These are phyloP conservation scores for Komagataella populi DNA, from an alignment of 805 yeast genomes.

Conservation along the genomic window DNA sequence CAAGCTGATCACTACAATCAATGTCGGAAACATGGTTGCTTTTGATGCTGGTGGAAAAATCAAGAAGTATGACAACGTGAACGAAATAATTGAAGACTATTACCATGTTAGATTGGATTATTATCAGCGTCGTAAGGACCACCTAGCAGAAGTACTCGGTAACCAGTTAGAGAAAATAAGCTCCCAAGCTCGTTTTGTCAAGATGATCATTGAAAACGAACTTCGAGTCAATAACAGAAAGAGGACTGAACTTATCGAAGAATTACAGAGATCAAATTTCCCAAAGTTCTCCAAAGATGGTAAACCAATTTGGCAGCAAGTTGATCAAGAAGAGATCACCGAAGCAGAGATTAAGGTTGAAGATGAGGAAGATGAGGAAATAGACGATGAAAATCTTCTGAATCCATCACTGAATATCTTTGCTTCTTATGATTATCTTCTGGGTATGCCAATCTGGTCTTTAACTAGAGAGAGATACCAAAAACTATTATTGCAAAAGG, in stretches of 20 bases:
- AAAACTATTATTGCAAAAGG: conserved; percentile 58
- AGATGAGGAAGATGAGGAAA: conserved; percentile 27
- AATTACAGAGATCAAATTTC: conserved; percentile 51
- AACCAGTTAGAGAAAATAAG: conserved; percentile 63
- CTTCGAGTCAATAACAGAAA: conserved; percentile 66
- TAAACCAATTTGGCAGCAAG: conserved; percentile 37
- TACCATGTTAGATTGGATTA: conserved; percentile 77
- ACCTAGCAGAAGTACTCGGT: conserved; percentile 51
- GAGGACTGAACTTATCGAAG: conserved; percentile 46
- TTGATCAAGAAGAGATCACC: conserved; percentile 14
- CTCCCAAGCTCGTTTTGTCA: conserved; percentile 83
- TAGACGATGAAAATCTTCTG: conserved; percentile 23
- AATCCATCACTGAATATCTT: conserved; percentile 30
- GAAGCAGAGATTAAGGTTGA: conserved; percentile 26
- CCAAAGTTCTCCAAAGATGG: conserved; percentile 67
- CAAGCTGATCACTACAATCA: conserved; percentile 56
- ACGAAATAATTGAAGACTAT: conserved; percentile 73
- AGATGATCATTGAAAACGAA: conserved; percentile 70
- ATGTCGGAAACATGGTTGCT: conserved; percentile 84
- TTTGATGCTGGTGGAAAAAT: conserved; percentile 85
- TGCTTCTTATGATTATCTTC: conserved; percentile 70
- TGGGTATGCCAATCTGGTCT: conserved; percentile 91
- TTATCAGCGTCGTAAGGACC: conserved; percentile 85
- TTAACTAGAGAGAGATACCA: conserved; percentile 84
- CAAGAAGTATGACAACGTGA: conserved; percentile 62